Percentiles rank a stretch among this genome's conserved stretches.
Evolutionary conservation across 148 eudicot genomes (phyloP).

Genomic region (Vaccinium myrtillus): DNA sequence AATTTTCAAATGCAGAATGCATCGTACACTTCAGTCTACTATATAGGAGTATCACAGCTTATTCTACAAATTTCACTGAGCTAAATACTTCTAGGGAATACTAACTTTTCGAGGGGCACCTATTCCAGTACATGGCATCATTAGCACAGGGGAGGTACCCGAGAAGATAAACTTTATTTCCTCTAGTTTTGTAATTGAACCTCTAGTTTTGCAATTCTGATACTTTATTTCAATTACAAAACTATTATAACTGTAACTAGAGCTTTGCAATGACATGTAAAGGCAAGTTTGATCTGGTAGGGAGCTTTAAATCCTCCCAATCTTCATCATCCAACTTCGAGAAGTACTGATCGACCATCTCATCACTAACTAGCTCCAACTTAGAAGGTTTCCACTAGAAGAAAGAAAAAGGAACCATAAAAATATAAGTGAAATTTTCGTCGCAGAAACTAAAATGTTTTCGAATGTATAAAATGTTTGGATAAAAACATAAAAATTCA

Average conservation of each 20-base stretch:
- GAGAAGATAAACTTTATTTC: not conserved
- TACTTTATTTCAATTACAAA: not conserved
- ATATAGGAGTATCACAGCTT: too few relatives aligned
- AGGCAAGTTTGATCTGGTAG: conserved; percentile 57
- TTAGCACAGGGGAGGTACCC: not conserved
- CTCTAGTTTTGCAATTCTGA: not conserved
- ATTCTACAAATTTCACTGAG: too few relatives aligned
- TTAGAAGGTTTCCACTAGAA: conserved; percentile 86
- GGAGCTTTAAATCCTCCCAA: conserved; percentile 76
- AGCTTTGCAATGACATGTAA: conserved; percentile 77
- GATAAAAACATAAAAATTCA: not conserved
- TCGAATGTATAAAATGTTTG: not conserved
- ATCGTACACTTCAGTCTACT: too few relatives aligned
- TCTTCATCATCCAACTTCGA: conserved; percentile 46
- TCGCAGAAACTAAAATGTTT: not conserved
- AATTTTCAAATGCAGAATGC: too few relatives aligned
- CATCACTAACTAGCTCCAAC: conserved; percentile 56
- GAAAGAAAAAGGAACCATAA: not conserved
- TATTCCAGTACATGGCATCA: too few relatives aligned
- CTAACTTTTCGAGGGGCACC: too few relatives aligned
- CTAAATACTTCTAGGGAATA: too few relatives aligned
- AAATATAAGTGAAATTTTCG: not conserved
- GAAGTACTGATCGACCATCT: conserved; percentile 72
- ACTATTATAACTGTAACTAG: conserved; percentile 22
- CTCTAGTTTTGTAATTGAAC: too few relatives aligned